phyloP scores from a whole-genome alignment of 2,329 filamentous ascomycete species.

The Cryphonectria carpinicola region DNA sequence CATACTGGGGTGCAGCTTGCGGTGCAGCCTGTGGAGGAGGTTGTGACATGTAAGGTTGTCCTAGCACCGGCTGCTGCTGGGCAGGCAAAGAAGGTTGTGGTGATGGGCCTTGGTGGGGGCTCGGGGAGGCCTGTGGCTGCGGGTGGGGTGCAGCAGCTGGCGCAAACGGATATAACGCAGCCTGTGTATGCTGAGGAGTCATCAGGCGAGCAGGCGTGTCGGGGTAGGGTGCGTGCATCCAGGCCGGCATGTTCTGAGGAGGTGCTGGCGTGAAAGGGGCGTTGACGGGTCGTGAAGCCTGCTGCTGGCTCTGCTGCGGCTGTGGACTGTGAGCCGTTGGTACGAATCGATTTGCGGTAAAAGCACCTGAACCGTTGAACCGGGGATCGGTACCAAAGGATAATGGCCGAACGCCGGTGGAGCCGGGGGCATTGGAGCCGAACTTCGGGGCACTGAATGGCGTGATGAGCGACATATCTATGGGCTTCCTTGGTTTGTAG shows the following conservation, averaged over 20 bases:
- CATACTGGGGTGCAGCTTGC: slow-evolving; percentile 28
- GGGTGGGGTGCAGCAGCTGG: slow-evolving; percentile 2
- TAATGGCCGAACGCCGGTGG: slow-evolving; percentile 26
- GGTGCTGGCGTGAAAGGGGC: slow-evolving; percentile 16
- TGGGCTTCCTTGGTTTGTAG: slow-evolving; percentile 54
- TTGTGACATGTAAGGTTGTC: slow-evolving; percentile 20
- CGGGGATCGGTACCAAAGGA: slow-evolving; percentile 34
- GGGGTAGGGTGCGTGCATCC: slow-evolving; percentile 16
- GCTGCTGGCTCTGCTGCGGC: slow-evolving; percentile 33
- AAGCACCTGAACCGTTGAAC: slow-evolving; percentile 30
- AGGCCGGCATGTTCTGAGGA: slow-evolving; percentile 18
- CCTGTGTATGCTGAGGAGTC: slow-evolving; percentile 6
- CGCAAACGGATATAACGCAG: slow-evolving; percentile 1
- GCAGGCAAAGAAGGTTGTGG: slow-evolving; percentile 1
- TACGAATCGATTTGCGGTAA: slow-evolving; percentile 35
- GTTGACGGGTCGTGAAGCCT: slow-evolving; percentile 4
- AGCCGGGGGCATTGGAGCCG: slow-evolving; percentile 33
- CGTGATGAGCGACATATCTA: slow-evolving; percentile 32
- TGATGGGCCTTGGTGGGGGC: not conserved
- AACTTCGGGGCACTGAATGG: slow-evolving; percentile 44
- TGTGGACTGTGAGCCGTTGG: slow-evolving; percentile 37
- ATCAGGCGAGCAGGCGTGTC: not conserved
- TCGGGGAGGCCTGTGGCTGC: slow-evolving; percentile 9
- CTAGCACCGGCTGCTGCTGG: slow-evolving; percentile 22
- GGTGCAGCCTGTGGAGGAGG: slow-evolving; percentile 12